Percentiles rank a stretch among this genome's conserved stretches.
Conservation (phyloP, 331 rosid genomes). For the Quercus lobata region DNA sequence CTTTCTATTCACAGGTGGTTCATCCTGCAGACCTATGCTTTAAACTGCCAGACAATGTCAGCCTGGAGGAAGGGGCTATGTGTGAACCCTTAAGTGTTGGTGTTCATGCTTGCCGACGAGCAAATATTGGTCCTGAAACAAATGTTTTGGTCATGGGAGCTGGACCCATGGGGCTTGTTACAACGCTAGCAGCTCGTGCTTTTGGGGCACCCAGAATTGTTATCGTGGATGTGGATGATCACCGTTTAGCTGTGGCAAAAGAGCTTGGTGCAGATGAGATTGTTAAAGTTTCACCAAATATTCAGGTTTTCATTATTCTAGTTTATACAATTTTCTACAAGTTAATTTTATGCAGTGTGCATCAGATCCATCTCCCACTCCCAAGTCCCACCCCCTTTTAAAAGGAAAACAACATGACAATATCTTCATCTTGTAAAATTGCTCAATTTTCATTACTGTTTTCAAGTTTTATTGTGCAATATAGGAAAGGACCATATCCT, state of each 20-base stretch:
- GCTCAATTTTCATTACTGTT: background rate
- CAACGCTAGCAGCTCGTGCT: conserved; percentile 84
- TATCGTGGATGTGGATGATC: conserved; percentile 72
- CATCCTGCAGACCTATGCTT: conserved; percentile 92
- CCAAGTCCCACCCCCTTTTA: background rate
- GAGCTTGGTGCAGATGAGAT: conserved; percentile 73
- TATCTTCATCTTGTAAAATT: background rate
- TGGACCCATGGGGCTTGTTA: conserved; percentile 93
- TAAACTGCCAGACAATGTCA: conserved; percentile 80
- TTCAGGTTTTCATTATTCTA: conserved; percentile 37
- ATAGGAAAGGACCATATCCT: background rate
- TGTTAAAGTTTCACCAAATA: conserved; percentile 61
- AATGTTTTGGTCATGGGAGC: conserved; percentile 87
- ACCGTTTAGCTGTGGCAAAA: conserved; percentile 76
- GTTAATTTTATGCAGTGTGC: too few species aligned
- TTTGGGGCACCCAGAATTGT: conserved; percentile 69
- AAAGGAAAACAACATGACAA: background rate
- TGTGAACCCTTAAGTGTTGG: conserved; percentile 95
- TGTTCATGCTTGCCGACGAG: conserved; percentile 91
- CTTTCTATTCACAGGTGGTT: conserved; percentile 51
- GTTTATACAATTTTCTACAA: background rate
- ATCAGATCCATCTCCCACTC: background rate
- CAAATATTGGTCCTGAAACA: conserved; percentile 69
- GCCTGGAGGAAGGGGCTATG: conserved; percentile 96
- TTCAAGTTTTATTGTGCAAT: background rate